phyloP scores from a whole-genome alignment of 2,329 filamentous ascomycete genomes.

The Colletotrichum sp. region DNA sequence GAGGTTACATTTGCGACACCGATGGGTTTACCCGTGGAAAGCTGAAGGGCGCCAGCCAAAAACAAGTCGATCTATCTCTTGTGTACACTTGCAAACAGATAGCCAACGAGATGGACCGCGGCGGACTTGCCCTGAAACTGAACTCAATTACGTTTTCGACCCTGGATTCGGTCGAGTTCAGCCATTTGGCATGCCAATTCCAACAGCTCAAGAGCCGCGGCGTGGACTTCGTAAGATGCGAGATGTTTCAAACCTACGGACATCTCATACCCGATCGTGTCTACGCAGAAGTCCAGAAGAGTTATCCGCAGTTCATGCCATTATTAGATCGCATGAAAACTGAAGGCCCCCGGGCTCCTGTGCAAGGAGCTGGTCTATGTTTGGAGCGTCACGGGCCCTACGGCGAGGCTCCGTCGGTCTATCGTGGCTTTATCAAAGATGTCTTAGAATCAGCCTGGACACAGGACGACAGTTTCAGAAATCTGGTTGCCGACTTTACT shows the following conservation, averaged over 20 bases:
- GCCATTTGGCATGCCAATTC: not conserved
- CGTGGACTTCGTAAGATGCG: not conserved
- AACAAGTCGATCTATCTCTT: not conserved
- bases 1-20: not conserved
- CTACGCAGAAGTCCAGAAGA: not conserved
- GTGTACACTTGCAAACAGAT: not conserved
- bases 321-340: not conserved
- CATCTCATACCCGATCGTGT: not conserved
- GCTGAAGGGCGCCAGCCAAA: not conserved
- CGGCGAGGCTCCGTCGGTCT: not conserved
- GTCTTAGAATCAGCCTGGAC: not conserved
- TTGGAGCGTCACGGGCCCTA: not conserved
- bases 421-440: not conserved
- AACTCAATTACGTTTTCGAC: not conserved
- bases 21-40: not conserved
- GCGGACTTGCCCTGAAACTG: not conserved
- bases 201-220: not conserved
- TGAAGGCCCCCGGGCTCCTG: not conserved
- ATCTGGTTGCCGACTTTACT: fast-evolving
- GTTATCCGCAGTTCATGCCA: not conserved
- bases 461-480: fast-evolving
- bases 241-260: not conserved
- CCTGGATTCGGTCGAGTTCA: not conserved
- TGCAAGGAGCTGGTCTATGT: not conserved
- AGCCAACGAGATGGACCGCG: not conserved